Base-by-base conservation (phyloP, 1,139 yeast genomes). In the Entelexis paramagnoliae region DNA sequence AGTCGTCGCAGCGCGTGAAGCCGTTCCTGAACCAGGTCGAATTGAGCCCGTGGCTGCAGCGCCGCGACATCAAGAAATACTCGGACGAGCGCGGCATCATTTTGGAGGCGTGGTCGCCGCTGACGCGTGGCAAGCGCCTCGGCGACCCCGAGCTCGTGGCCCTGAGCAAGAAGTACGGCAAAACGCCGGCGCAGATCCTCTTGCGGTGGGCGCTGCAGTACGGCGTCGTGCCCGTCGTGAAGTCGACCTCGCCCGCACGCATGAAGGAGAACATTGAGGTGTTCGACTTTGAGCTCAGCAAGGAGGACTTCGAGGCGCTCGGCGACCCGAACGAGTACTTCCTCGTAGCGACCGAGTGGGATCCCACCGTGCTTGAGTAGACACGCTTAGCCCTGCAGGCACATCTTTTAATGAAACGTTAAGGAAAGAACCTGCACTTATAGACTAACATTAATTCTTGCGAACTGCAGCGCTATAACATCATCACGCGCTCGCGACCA, bases 241-340 rank as follows among this genome's bases (percentile, higher is more conserved):
- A 83, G 65, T 16, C 86, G 73, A 72, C 82, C 79, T 62, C 80
- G 72, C 81, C 86, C 78, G 58, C 80, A 74, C 62, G 91, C 64
- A 56, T 81, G 63, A 58, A 71, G 58, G 62, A 74, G 64, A 69
- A 71, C 62, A 59, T 77, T 30, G 68, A 71, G 28, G 73, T 76
- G 9, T 68, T 65, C 55, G 70, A 68, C 47, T 78, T 80, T 61
- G 76, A 73, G 53, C 66, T 81, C 46, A 65, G 69, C 7, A 48
- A 55, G 3, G 66, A 63, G 39, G 72, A 69, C 52, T 50, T 60
- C 58, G 58, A 57, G 28, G 53, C 54, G 11, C 58, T 77, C 22
- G 77, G 73, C 48, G 77, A 75, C 51, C 79, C 79, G 8, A 45
- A 51, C 17, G 57, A 51, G 10, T 58, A 59, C 51, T 54, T 40